Evolutionary conservation across 2,329 filamentous ascomycete genomes (phyloP), one percentile per base, ranked within the genome.

Genomic region (Pezicula radicicola): DNA sequence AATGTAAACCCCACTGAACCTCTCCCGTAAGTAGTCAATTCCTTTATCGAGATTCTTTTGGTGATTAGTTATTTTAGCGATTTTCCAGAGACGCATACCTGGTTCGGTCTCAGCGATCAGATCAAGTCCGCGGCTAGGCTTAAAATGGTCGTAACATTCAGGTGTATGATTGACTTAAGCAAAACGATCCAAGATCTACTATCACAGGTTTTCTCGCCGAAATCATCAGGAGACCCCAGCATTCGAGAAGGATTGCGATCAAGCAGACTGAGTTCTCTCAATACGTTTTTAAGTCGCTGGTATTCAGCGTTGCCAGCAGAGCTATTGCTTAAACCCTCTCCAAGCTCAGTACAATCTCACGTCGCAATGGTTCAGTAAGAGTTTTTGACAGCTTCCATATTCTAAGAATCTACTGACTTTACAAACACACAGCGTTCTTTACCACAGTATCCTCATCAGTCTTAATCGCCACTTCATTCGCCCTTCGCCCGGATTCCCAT

Each of bases 361-460:
- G 27, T 46, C 9, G 19, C 27, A 15, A 46, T 46, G 15, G 13
- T 46, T 18, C 43, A 46, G 43, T 46, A 27, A 27, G 43, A 43
- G 12, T 43, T 25, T 43, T 18, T 4, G 3, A n/a, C 10, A 43
- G 8, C 10, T 37, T 16, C 3, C 3, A 13, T 16, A 37, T 37
- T 13, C 12, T 37, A 13, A 3, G 35, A 4, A 13, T 6, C 35
- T 37, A 37, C 35, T 37, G 35, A 37, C 40, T 43, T 43, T 25
- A 13, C 40, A 13, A 43, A 43, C 25, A 15, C 43, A 30, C 27
- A 46, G 43, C 27, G 19, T 46, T 4, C 27, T 46, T 16, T 46
- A 46, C 27, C 43, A 63, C 44, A 64, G 59, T 44, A 55, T 58
- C 3, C 60, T 62, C 5, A 63, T 64, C 19, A 56, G 56, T 4